Conservation (phyloP, 305 asterid genomes). For the Fraxinus dipetala region DNA sequence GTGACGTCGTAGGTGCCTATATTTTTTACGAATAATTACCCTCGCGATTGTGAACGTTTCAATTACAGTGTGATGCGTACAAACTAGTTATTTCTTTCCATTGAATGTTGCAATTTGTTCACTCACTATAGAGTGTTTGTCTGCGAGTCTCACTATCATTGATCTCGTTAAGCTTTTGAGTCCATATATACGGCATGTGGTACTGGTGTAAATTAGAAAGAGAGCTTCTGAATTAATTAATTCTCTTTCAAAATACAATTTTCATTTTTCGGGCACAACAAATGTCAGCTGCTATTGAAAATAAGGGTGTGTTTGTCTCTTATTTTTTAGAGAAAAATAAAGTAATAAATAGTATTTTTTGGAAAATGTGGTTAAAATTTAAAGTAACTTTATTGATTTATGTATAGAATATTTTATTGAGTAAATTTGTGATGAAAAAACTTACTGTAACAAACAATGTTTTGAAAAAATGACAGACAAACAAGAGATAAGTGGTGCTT, state of each 20-base stretch:
- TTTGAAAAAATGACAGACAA: too few species aligned
- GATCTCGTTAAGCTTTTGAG: not conserved
- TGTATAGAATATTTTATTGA: too few species aligned
- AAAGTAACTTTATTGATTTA: too few species aligned
- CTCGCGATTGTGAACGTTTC: not conserved
- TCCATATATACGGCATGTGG: not conserved
- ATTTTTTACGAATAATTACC: not conserved
- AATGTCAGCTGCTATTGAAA: not conserved
- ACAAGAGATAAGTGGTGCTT: not conserved
- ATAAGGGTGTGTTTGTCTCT: too few species aligned
- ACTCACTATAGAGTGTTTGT: too few species aligned
- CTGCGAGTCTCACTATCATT: not conserved
- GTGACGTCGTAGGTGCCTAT: not conserved
- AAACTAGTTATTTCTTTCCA: not conserved
- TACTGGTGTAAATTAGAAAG: not conserved
- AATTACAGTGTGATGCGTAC: not conserved
- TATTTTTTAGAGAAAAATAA: too few species aligned
- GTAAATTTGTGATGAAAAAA: too few species aligned
- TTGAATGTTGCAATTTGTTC: too few species aligned
- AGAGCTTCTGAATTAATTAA: not conserved
- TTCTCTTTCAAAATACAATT: not conserved
- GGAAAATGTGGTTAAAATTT: too few species aligned
- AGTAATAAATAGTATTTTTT: too few species aligned
- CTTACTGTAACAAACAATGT: too few species aligned
- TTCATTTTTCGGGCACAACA: too few species aligned